phyloP scores from a whole-genome alignment of 495 filamentous ascomycete genomes.

The Chlorociboria aeruginascens region DNA sequence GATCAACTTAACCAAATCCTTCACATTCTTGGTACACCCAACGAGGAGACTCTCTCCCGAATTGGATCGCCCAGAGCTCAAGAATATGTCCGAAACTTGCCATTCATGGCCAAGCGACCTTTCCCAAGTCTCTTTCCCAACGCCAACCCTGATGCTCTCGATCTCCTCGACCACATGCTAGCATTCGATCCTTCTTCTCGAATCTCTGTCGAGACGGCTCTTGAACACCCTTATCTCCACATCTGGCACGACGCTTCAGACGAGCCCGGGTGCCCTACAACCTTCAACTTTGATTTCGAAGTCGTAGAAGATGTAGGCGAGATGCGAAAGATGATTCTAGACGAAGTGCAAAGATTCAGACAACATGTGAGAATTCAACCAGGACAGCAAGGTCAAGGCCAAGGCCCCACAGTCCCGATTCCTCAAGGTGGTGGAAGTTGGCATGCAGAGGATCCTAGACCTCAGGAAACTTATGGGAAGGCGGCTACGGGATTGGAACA shows the following conservation, averaged over 20 bases:
- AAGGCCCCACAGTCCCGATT: conserved; percentile 15
- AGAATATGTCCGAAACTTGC: conserved; percentile 96
- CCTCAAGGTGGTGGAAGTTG: conserved; percentile 40
- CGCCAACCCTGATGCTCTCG: conserved; percentile 91
- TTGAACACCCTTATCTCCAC: conserved; percentile 90
- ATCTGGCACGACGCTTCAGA: conserved; percentile 98
- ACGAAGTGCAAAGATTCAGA: conserved; percentile 81
- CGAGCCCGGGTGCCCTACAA: conserved; percentile 82
- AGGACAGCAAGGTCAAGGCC: conserved; percentile 20
- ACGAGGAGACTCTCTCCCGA: conserved; percentile 84
- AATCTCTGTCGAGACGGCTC: conserved; percentile 83
- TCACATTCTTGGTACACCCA: conserved; percentile 93
- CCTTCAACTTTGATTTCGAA: conserved; percentile 98
- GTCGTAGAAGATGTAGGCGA: conserved; percentile 82
- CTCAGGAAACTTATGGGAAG: conserved; percentile 59
- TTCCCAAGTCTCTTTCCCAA: conserved; percentile 85
- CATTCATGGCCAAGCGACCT: conserved; percentile 84
- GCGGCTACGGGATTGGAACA: conserved; percentile 59
- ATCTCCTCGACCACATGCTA: conserved; percentile 91
- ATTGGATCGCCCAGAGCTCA: conserved; percentile 94
- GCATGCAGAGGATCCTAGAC: conserved; percentile 75
- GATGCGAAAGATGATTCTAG: conserved; percentile 96
- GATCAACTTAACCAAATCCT: conserved; percentile 99
- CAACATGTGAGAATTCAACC: conserved; percentile 57
- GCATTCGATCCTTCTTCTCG: conserved; percentile 89